phyloP scores from a whole-genome alignment of 2,329 filamentous ascomycete species.

The Thermochaetoides dissita region DNA sequence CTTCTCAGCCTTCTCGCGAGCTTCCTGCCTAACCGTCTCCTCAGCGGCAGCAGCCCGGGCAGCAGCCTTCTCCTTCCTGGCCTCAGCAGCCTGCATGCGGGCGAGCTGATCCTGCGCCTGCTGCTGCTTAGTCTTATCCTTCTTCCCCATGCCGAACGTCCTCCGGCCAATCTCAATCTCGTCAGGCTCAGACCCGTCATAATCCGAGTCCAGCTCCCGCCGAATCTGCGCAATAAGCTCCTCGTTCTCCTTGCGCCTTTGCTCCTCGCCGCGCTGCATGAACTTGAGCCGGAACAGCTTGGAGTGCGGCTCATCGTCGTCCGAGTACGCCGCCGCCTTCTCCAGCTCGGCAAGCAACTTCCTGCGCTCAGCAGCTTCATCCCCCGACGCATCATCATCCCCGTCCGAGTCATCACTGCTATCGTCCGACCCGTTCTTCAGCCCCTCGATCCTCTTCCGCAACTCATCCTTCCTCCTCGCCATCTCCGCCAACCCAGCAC shows the following conservation, averaged over 20 bases:
- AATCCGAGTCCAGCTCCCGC: constrained; percentile 54
- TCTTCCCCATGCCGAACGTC: constrained; percentile 43
- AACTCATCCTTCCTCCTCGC: constrained; percentile 72
- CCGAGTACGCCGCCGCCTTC: constrained; percentile 28
- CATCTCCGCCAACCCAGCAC: constrained; percentile 65
- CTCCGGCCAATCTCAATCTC: constrained; percentile 53
- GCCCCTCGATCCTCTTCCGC: constrained; percentile 64
- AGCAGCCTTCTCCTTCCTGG: constrained; percentile 12
- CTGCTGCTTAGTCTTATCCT: constrained; percentile 7
- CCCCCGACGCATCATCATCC: constrained; percentile 43
- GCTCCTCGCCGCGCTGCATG: constrained; percentile 79
- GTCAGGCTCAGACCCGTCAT: constrained; percentile 35
- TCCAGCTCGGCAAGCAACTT: constrained; percentile 35
- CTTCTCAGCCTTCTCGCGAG: not conserved
- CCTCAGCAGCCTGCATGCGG: constrained; percentile 17
- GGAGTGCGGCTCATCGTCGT: constrained; percentile 43
- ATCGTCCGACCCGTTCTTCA: constrained; percentile 21
- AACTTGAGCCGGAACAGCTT: constrained; percentile 78
- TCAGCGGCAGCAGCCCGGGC: constrained; percentile 1
- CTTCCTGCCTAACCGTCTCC: not conserved
- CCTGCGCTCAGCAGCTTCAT: constrained; percentile 34
- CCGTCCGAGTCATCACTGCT: constrained; percentile 31
- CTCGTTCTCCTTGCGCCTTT: constrained; percentile 66
- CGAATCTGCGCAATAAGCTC: constrained; percentile 57
- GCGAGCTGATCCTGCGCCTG: constrained; percentile 14